Conservation (phyloP, 108 stramenopile genomes). For the Cylindrotheca closterium region DNA sequence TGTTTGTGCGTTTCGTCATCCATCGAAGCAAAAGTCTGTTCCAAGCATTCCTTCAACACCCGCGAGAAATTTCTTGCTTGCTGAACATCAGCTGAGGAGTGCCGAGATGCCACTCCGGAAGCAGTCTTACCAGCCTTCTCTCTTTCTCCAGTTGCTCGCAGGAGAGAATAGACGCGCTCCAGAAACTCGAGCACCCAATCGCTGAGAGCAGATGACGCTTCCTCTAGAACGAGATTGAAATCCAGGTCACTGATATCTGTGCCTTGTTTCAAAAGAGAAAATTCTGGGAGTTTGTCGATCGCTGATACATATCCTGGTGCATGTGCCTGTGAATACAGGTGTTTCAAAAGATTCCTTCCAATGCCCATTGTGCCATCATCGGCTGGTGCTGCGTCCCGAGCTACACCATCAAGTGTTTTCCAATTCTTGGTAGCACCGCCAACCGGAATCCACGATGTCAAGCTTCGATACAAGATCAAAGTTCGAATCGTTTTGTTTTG, state of each 20-base stretch:
- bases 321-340: constrained; percentile 33
- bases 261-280: constrained; percentile 57
- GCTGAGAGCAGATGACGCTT: constrained; percentile 65
- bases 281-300: constrained; percentile 51
- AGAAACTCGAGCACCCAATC: constrained; percentile 86
- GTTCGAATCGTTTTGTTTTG: constrained; percentile 87
- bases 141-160: constrained; percentile 78
- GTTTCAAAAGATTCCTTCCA: constrained; percentile 48
- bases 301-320: constrained; percentile 55
- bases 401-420: constrained; percentile 1
- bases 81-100: constrained; percentile 77
- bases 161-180: constrained; percentile 76
- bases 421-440: constrained; percentile 42
- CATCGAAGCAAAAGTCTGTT: constrained; percentile 80
- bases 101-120: constrained; percentile 64
- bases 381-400: constrained; percentile 1
- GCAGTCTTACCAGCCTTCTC: constrained; percentile 77
- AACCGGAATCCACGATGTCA: constrained; percentile 85
- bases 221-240: constrained; percentile 47
- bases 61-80: constrained; percentile 76
- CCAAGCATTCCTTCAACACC: constrained; percentile 74
- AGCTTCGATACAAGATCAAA: constrained; percentile 76
- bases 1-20: constrained; percentile 56
- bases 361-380: constrained; percentile 48
- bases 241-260: constrained; percentile 25